Evolutionary conservation across 192 early-diverging fungal genomes (phyloP).

Genomic region (Coemansia sp.): DNA sequence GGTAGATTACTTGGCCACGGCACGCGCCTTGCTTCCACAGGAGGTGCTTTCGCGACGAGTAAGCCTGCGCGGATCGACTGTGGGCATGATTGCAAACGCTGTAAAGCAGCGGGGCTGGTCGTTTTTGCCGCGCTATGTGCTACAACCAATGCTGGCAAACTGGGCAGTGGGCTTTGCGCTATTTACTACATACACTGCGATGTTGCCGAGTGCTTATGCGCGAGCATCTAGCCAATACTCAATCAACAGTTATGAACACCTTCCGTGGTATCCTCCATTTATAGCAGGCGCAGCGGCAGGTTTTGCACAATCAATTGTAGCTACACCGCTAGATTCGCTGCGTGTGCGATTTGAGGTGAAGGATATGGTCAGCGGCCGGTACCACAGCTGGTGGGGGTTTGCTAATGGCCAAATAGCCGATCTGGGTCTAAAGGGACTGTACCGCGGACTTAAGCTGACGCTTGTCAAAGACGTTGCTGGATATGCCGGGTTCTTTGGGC

Average conservation of each 20-base stretch:
- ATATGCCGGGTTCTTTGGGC: conserved; percentile 74
- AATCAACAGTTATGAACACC: conserved; percentile 22
- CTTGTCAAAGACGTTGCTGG: conserved; percentile 65
- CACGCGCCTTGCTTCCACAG: conserved; percentile 67
- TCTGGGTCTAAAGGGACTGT: conserved; percentile 30
- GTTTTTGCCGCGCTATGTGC: conserved; percentile 68
- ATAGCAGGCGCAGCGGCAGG: conserved; percentile 64
- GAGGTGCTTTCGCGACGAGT: conserved; percentile 36
- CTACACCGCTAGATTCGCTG: conserved; percentile 72
- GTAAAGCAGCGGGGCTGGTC: conserved; percentile 67
- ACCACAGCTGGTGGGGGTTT: conserved; percentile 67
- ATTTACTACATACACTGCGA: conserved; percentile 68
- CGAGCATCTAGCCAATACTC: conserved; percentile 45
- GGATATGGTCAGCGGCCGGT: conserved; percentile 69
- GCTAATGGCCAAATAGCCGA: conserved; percentile 56
- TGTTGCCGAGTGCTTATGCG: conserved; percentile 35
- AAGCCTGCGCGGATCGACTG: conserved; percentile 64
- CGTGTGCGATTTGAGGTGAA: conserved; percentile 74
- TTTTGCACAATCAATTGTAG: conserved; percentile 70
- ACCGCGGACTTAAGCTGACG: conserved; percentile 47
- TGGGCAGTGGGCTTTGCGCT: conserved; percentile 71
- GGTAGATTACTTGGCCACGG: conserved; percentile 78
- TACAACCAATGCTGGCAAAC: conserved; percentile 75
- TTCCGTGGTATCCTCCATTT: conserved; percentile 49
- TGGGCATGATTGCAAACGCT: conserved; percentile 72